Evolutionary conservation across 352 stramenopile species (phyloP).

Genomic region (Phytopythium delawarense): DNA sequence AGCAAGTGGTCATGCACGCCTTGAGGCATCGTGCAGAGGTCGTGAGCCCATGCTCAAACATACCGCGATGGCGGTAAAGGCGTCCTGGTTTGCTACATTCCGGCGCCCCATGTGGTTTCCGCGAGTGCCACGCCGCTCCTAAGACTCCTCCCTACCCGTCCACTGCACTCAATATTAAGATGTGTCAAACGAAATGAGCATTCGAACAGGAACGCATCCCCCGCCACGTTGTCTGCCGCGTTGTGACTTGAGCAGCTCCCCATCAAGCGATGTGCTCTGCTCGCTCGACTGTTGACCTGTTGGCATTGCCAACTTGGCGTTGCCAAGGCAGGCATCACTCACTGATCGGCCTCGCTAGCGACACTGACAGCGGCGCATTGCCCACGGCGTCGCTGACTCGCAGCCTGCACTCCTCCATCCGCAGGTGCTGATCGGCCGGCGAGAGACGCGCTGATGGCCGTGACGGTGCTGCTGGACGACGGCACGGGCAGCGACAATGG

Average conservation of each 20-base stretch:
- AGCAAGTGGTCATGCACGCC: not conserved
- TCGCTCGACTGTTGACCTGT: no score
- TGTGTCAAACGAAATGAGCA: not conserved
- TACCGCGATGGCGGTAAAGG: not conserved
- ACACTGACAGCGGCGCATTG: not conserved
- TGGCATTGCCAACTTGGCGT: no score
- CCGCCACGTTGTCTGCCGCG: not conserved
- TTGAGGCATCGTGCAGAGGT: no score
- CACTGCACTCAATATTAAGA: not conserved
- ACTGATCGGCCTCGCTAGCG: no score
- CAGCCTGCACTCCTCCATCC: not conserved
- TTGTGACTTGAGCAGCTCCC: not conserved
- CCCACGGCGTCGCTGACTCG: not conserved
- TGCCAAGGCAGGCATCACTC: no score
- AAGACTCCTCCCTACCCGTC: not conserved
- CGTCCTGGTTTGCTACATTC: not conserved
- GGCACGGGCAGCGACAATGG: conserved; percentile 7
- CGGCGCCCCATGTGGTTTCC: conserved; percentile 1
- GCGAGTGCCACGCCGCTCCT: not conserved
- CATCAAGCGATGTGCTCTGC: not conserved
- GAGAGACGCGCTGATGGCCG: not conserved
- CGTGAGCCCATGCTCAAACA: not conserved
- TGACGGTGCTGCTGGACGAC: conserved; percentile 9
- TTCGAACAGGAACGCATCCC: not conserved
- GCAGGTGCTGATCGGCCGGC: not conserved